Evolutionary conservation across 2,329 filamentous ascomycete species (phyloP).

Genomic region (Colletotrichum falcatum): DNA sequence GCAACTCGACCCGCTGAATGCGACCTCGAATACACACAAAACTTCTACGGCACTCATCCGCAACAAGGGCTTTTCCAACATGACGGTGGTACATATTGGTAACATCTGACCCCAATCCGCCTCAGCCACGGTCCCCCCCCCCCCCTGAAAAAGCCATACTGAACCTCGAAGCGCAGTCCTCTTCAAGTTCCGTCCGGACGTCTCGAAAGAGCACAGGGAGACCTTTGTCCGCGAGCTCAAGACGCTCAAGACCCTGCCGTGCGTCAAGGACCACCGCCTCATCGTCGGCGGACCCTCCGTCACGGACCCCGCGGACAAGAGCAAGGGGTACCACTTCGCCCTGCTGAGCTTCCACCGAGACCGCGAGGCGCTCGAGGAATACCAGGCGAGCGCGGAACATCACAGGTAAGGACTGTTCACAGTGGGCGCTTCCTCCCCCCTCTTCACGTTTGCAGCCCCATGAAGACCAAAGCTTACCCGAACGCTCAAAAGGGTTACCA

Average conservation of each 20-base stretch:
- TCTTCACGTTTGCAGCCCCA: not conserved
- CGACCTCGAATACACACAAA: not conserved
- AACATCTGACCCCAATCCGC: not conserved
- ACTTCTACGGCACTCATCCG: not conserved
- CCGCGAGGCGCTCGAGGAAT: slow-evolving; percentile 58
- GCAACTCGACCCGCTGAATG: not conserved
- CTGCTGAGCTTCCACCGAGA: slow-evolving; percentile 64
- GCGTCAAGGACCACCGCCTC: slow-evolving; percentile 61
- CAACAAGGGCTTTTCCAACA: not conserved
- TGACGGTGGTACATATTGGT: slow-evolving; percentile 19
- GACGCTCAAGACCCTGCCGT: slow-evolving; percentile 60
- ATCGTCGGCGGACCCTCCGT: slow-evolving; percentile 65
- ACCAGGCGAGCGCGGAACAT: slow-evolving; percentile 66
- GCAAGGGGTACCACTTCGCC: slow-evolving; percentile 64
- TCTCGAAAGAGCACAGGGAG: slow-evolving; percentile 55
- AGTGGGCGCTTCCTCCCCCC: too few relatives aligned
- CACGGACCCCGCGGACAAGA: slow-evolving; percentile 63
- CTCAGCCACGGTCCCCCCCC: too few relatives aligned
- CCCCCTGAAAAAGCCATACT: too few relatives aligned
- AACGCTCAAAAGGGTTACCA: slow-evolving; percentile 61
- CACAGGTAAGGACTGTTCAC: slow-evolving; percentile 52
- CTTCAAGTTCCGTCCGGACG: slow-evolving; percentile 61
- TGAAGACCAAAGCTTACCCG: not conserved
- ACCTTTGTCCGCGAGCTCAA: slow-evolving; percentile 61
- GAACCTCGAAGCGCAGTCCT: slow-evolving; percentile 53